A percentile compares a stretch with the other conserved stretches of the same genome.
Evolutionary conservation across 2,329 filamentous ascomycete species (phyloP).

Genomic region (Helicocarpus griseus): DNA sequence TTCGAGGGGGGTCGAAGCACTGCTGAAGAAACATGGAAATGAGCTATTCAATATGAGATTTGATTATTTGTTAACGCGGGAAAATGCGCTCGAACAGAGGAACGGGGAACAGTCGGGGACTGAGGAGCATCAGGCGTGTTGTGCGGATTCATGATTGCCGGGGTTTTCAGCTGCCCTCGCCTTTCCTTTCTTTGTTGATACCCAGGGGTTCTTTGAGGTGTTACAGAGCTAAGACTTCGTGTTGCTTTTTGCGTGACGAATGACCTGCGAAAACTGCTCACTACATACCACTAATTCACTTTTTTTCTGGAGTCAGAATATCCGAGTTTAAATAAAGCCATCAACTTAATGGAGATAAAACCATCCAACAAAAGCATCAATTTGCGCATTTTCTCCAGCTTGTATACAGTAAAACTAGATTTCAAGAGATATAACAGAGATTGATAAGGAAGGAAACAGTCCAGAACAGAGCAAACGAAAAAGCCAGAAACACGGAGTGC

Average conservation of each 20-base stretch:
- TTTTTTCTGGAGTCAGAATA: too few species aligned
- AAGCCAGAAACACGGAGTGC: background rate
- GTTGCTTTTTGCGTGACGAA: too few species aligned
- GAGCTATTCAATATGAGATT: conserved; percentile 25
- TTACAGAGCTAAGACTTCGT: too few species aligned
- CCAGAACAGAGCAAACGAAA: background rate
- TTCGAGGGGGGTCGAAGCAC: conserved; percentile 22
- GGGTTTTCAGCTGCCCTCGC: too few species aligned
- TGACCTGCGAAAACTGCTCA: background rate
- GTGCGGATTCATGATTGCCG: too few species aligned
- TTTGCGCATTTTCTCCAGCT: background rate
- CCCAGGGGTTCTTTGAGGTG: background rate
- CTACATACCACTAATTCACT: background rate
- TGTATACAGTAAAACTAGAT: background rate
- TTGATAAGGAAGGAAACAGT: background rate
- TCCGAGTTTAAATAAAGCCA: background rate
- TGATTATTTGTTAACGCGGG: conserved; percentile 27
- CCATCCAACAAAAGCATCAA: background rate
- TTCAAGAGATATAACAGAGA: background rate
- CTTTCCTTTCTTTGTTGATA: background rate
- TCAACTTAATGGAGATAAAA: background rate
- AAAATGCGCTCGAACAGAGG: conserved; percentile 11
- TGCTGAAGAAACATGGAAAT: conserved; percentile 37
- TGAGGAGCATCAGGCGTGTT: background rate
- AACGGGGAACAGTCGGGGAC: background rate